Percentiles rank a stretch among this genome's conserved stretches.
Evolutionary conservation across 225 moss, liverwort and hornwort genomes (phyloP).

Genomic region (Neckera pumila): DNA sequence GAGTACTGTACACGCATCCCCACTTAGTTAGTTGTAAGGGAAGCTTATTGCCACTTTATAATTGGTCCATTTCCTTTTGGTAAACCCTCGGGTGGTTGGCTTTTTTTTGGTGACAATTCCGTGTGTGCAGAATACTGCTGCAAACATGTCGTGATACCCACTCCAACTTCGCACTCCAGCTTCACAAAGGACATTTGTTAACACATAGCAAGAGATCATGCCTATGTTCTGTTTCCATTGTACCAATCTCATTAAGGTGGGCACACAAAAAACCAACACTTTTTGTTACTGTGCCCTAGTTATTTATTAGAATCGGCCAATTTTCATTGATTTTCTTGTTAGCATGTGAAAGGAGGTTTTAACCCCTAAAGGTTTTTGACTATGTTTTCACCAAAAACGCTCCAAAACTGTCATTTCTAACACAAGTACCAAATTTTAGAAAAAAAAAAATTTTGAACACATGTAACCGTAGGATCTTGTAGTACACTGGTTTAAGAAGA

Average conservation of each 20-base stretch:
- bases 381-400: too few relatives aligned
- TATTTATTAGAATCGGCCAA: not conserved
- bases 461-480: too few relatives aligned
- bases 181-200: not conserved
- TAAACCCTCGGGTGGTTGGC: not conserved
- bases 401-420: too few relatives aligned
- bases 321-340: not conserved
- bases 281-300: not conserved
- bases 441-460: too few relatives aligned
- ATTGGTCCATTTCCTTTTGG: not conserved
- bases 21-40: not conserved
- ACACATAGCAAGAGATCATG: not conserved
- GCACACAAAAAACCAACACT: accelerated
- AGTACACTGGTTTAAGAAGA: too few relatives aligned
- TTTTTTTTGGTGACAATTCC: not conserved
- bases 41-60: not conserved
- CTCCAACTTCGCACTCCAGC: not conserved
- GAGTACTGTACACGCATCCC: not conserved
- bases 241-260: not conserved
- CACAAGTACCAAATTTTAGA: too few relatives aligned
- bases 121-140: not conserved
- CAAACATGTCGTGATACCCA: not conserved
- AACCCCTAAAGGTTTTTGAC: too few relatives aligned
- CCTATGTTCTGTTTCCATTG: not conserved
- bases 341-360: not conserved